phyloP scores from a whole-genome alignment of 108 stramenopile genomes.

The Skeletonema menzelii region DNA sequence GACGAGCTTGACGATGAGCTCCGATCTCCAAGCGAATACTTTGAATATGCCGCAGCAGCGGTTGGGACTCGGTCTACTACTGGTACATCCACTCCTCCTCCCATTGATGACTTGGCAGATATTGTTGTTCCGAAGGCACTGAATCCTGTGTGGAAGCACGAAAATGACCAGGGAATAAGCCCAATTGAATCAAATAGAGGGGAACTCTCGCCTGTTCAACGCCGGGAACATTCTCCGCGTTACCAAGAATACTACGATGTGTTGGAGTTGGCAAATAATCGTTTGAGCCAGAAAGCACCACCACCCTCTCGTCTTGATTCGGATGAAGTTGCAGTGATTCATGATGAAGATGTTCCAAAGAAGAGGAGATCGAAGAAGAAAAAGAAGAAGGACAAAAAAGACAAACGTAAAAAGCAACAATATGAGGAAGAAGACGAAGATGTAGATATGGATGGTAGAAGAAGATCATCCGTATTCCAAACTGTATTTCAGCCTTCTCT shows the following conservation, averaged over 20 bases:
- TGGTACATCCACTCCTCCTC: not conserved
- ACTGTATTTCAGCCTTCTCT: slow-evolving; percentile 6
- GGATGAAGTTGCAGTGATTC: not conserved
- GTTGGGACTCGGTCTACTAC: not conserved
- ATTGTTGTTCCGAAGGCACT: not conserved
- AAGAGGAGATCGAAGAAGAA: slow-evolving; percentile 18
- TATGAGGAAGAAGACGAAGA: not conserved
- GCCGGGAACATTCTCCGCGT: not conserved
- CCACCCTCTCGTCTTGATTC: not conserved
- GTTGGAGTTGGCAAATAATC: slow-evolving; percentile 35
- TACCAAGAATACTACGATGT: slow-evolving; percentile 44
- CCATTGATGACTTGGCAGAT: not conserved
- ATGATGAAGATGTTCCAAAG: not conserved
- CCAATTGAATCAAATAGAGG: not conserved
- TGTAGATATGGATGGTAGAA: not conserved
- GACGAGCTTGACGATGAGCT: not conserved
- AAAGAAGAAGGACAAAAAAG: slow-evolving; percentile 27
- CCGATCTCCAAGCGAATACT: not conserved
- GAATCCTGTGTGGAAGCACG: not conserved
- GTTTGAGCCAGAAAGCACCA: not conserved
- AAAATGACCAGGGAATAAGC: not conserved
- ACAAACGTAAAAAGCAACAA: slow-evolving; percentile 7
- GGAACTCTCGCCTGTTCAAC: not conserved
- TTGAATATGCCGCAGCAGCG: not conserved
- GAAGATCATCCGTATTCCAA: slow-evolving; percentile 20